These are phyloP conservation scores for Glycine tomentella DNA, from an alignment of 306 rosid species.

Conservation along the genomic window DNA sequence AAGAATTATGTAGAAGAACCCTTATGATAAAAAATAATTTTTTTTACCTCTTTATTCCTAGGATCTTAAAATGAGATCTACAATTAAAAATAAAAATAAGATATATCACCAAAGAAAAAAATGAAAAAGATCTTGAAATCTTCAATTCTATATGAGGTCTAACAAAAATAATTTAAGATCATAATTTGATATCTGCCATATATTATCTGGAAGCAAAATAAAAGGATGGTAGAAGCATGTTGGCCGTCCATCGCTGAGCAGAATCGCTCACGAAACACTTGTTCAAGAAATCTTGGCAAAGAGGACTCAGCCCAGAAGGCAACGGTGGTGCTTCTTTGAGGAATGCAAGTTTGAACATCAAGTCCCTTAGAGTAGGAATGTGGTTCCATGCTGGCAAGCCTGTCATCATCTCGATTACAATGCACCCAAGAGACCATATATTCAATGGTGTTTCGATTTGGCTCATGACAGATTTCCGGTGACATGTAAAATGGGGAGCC, in stretches of 20 bases:
- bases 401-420: background rate
- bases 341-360: background rate
- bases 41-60: too few relatives aligned
- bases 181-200: too few relatives aligned
- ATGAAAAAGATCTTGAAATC: too few relatives aligned
- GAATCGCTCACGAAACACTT: background rate
- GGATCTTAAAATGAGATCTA: too few relatives aligned
- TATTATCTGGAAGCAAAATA: background rate
- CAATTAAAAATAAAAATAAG: too few relatives aligned
- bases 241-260: background rate
- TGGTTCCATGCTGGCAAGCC: background rate
- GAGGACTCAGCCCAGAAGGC: background rate
- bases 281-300: background rate
- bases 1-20: too few relatives aligned
- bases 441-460: background rate
- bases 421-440: conserved; percentile 8
- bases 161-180: too few relatives aligned
- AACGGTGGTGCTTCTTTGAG: background rate
- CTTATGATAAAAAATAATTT: too few relatives aligned
- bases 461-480: background rate
- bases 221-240: conserved; percentile 4
- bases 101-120: too few relatives aligned
- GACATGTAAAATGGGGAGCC: too few relatives aligned
- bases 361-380: background rate
- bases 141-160: too few relatives aligned